Base-by-base conservation (phyloP, 129 eudicot species). In the Artemisia argyi region DNA sequence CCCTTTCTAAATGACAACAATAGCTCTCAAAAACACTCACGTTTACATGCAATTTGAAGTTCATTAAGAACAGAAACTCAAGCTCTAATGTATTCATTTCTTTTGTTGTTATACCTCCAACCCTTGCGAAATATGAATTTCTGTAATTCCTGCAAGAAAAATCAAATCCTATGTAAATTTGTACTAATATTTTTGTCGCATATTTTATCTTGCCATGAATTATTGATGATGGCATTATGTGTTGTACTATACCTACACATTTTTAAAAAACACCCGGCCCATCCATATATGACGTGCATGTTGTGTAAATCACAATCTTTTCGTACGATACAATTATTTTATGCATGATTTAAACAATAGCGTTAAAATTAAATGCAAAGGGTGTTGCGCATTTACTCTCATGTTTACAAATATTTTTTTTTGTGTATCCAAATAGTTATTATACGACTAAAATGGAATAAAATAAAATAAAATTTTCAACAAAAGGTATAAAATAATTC, bases 1-100 rank as follows among this genome's bases (percentile, higher is more conserved):
- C 98, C 63, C 98, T 87, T 68, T 92, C 96, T 82, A 92, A 85
- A 83, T 92, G 98, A 61, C 87, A 66, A 75, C 98, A 92, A 62
- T 92, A 92, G 72, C 98, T 92, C 87, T 92, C 91, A 65, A 81
- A 92, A 52, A 92, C 98, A 73, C 96, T 92, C 81, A 89, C 95
- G 76, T 92, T 92, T 68, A 92, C 98, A 72, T 92, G 98, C 64
- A 92, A 28, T 72, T 89, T 92, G 80, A 92, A 92, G 28, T 90
- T 88, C 93, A 89, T 85, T 84, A 87, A 14, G 76, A 92, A 92
- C 63, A 92, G 69, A 28, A 92, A 85, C 55, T 92, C 95, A 54
- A 92, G 20, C 85, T 92, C 98, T 82, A 92, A 82, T 48, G 65
- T 85, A 78, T 92, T 92, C 88, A 92, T 86, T 70, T 92, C 96